Evolutionary conservation across 1,284 basidiomycete genomes (phyloP), one percentile per base, ranked within the genome.

Genomic region (Phaffia rhodozyma): DNA sequence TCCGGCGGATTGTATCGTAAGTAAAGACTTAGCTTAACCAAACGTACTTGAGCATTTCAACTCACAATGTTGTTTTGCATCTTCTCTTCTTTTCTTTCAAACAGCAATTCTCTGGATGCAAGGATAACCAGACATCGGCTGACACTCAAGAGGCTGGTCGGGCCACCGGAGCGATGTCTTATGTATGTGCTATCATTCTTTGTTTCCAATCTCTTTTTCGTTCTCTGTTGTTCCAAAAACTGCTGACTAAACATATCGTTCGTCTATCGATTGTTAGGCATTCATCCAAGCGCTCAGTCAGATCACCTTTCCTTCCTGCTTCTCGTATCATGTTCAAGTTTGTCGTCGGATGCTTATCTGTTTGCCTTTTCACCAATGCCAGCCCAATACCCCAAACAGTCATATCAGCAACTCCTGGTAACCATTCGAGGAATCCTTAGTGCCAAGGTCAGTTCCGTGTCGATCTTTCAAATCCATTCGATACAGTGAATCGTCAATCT

Each of bases 111-210:
- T 87, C 86, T 70, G 93, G 91, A 5, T 96, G 92, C 77, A 92
- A 91, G 72, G 92, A 97, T 72, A 82, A 84, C 20, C 91, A 96
- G 76, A 97, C 92, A 11, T 90, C 87, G 70, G 92, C 92, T 18
- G 92, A 97, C 72, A 86, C 91, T 0, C 78, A 80, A 61, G 88
- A 92, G 74, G 83, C 83, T 4, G 90, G 90, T 1, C 78, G 81
- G 62, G 90, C 86, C 5, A 91, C 89, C 1, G 93, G 92, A 54
- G 90, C 90, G 1, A 92, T 92, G 90, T 76, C 74, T 23, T 78
- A 75, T 63, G 74, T 72, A 60, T 66, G 69, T 62, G 13, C 50
- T 52, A 13, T 50, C 56, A 13, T 29, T 53, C 51, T 25, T 59
- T 60, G 32, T 52, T 63, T 57, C 58, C 34, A 7, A 4, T 32